phyloP scores from a whole-genome alignment of 805 yeast species.

The Candida andamanensis region DNA sequence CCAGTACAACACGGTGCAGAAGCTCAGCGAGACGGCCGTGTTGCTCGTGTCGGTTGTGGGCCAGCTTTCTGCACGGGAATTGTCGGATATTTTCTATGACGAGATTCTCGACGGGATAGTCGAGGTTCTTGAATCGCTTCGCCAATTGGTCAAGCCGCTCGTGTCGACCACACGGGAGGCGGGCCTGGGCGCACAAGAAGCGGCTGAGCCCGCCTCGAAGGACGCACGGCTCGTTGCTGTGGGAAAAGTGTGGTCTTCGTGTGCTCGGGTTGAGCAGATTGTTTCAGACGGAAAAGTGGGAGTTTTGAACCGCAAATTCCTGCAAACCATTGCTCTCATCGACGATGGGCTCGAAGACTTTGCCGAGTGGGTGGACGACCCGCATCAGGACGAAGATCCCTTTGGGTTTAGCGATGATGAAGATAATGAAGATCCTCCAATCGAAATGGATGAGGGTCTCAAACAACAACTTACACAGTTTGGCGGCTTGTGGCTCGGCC shows the following conservation, averaged over 20 bases:
- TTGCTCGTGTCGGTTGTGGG: constrained; percentile 40
- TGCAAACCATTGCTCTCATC: constrained; percentile 40
- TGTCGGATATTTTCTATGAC: constrained; percentile 36
- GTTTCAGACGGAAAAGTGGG: constrained; percentile 50
- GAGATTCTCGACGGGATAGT: constrained; percentile 23
- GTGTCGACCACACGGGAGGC: constrained; percentile 12
- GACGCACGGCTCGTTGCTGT: constrained; percentile 20
- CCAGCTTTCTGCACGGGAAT: constrained; percentile 21
- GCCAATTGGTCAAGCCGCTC: constrained; percentile 24
- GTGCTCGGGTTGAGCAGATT: constrained; percentile 44
- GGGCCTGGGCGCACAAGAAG: constrained; percentile 7
- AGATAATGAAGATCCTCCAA: constrained; percentile 17
- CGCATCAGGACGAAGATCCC: constrained; percentile 51
- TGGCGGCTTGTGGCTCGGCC: constrained; percentile 46
- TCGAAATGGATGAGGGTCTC: constrained; percentile 16
- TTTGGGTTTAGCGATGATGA: constrained; percentile 41
- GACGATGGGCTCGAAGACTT: constrained; percentile 62
- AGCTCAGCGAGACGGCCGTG: constrained; percentile 40
- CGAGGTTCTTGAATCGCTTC: constrained; percentile 15
- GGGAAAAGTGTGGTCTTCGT: constrained; percentile 57
- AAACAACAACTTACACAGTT: constrained; percentile 30
- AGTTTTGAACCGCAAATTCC: constrained; percentile 43
- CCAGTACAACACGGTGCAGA: constrained; percentile 45
- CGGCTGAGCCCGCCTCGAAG: constrained; percentile 9
- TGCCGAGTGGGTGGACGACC: constrained; percentile 64